Base-by-base conservation (phyloP, 1,284 basidiomycete genomes). In the Phaffia rhodozyma region DNA sequence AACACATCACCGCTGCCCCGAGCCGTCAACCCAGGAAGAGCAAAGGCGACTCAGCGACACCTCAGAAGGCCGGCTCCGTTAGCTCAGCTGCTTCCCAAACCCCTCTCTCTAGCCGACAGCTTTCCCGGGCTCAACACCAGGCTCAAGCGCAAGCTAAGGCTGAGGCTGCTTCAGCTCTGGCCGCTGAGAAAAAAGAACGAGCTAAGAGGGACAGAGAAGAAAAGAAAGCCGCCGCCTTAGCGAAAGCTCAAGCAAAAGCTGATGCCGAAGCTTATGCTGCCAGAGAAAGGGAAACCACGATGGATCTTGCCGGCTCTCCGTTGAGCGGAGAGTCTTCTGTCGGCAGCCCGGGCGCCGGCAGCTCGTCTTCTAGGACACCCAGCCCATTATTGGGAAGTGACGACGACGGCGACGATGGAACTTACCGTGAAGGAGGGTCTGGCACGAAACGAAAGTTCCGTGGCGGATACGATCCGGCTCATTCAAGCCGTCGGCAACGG, bases 311-410 rank as follows among this genome's bases (percentile, higher is more conserved):
- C 9, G 66, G 68, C 21, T 71, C 71, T 7, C 71, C 70, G 43
- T 56, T 53, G 20, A 65, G 58, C 21, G 72, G 66, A 67, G 48
- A 67, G 62, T 52, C 54, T 18, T 58, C 55, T 61, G 57, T 23
- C 30, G 60, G 51, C 27, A 53, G 62, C 67, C 52, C 56, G 55
- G 61, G 67, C 20, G 86, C 86, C 67, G 84, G 83, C 4, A 91
- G 89, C 7, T 88, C 88, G 23, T 88, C 86, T 69, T 92, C 89
- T 18, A 84, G 86, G 48, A 94, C 91, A 1, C 92, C 92, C 21
- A 91, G 89, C 58, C 91, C 91, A 4, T 86, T 91, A 6, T 43
- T 54, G 18, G 64, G 60, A 3, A 54, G 49, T n/a, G 64, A 58
- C 52, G 64, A 62, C 43, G 61, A 62, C 23, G 50, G 27, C 27